phyloP scores from a whole-genome alignment of 1,284 basidiomycete species.

The Fomes fomentarius region DNA sequence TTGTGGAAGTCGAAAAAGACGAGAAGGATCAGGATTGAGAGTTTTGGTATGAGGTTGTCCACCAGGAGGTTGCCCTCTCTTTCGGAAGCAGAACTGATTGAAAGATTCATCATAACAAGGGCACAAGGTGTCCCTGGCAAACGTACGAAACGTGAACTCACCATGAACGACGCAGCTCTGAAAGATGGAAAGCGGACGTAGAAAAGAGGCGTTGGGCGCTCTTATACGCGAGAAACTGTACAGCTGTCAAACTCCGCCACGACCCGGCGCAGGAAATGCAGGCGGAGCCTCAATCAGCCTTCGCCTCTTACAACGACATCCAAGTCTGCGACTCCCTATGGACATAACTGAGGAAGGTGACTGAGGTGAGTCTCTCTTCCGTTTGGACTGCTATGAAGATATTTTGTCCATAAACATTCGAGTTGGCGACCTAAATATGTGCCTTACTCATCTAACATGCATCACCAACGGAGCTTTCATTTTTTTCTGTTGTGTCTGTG shows the following conservation, averaged over 20 bases:
- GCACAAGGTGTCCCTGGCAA: not conserved
- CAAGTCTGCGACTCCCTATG: no score
- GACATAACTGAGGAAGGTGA: no score
- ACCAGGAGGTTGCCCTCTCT: constrained; percentile 70
- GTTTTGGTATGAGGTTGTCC: constrained; percentile 69
- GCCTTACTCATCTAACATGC: constrained; percentile 74
- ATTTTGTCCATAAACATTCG: constrained; percentile 58
- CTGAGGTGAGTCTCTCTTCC: constrained; percentile 26
- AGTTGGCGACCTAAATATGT: constrained; percentile 71
- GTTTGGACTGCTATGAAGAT: constrained; percentile 53
- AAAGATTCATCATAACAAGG: constrained; percentile 53
- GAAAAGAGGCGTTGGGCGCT: constrained; percentile 2
- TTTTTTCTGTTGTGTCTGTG: not conserved
- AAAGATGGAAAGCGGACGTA: not conserved
- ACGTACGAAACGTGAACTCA: constrained; percentile 24
- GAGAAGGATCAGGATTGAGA: constrained; percentile 42
- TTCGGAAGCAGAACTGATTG: constrained; percentile 85
- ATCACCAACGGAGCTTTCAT: constrained; percentile 71
- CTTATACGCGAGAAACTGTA: constrained; percentile 33
- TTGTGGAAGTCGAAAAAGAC: constrained; percentile 8
- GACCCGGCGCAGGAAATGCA: constrained; percentile 7
- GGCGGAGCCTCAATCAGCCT: not conserved
- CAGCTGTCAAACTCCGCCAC: constrained; percentile 32
- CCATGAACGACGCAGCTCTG: constrained; percentile 22
- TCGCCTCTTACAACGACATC: not conserved